phyloP scores from a whole-genome alignment of 495 filamentous ascomycete genomes.

The Platismatia glauca region DNA sequence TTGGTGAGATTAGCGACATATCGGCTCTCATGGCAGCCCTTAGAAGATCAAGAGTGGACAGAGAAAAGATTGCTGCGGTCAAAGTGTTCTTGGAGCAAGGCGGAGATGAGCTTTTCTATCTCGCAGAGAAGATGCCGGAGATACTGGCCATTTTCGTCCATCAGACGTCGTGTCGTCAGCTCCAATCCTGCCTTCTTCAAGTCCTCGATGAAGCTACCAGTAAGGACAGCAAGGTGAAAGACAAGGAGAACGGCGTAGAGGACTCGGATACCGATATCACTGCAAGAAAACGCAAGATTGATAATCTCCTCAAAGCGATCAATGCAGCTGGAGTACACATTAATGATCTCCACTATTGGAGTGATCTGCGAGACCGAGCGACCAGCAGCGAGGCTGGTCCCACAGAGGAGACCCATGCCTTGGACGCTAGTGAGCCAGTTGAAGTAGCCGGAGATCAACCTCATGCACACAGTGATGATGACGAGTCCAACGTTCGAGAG shows the following conservation, averaged over 20 bases:
- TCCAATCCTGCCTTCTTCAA: slow-evolving; percentile 58
- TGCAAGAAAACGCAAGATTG: slow-evolving; percentile 32
- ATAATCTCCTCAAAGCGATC: slow-evolving; percentile 36
- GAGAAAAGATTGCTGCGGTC: slow-evolving; percentile 79
- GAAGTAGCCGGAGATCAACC: slow-evolving; percentile 4
- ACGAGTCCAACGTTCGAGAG: slow-evolving; percentile 19
- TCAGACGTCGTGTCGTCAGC: slow-evolving; percentile 71
- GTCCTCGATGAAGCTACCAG: slow-evolving; percentile 46
- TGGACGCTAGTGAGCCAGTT: slow-evolving; percentile 17
- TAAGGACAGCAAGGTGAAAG: slow-evolving; percentile 20
- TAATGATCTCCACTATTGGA: slow-evolving; percentile 29
- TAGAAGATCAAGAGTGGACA: slow-evolving; percentile 64
- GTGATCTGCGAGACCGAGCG: slow-evolving; percentile 15
- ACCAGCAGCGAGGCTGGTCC: slow-evolving; percentile 19
- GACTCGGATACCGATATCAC: slow-evolving; percentile 18
- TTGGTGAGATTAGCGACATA: slow-evolving; percentile 57
- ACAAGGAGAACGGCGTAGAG: slow-evolving; percentile 25
- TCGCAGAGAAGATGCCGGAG: slow-evolving; percentile 68
- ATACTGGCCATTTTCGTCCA: slow-evolving; percentile 85
- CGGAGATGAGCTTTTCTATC: slow-evolving; percentile 68
- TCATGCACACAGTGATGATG: slow-evolving; percentile 17
- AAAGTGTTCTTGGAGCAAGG: slow-evolving; percentile 70
- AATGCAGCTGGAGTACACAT: slow-evolving; percentile 26
- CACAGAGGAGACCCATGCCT: slow-evolving; percentile 11
- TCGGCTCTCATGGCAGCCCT: slow-evolving; percentile 55